phyloP scores from a whole-genome alignment of 208 protist species.

The Polymyxa betae region DNA sequence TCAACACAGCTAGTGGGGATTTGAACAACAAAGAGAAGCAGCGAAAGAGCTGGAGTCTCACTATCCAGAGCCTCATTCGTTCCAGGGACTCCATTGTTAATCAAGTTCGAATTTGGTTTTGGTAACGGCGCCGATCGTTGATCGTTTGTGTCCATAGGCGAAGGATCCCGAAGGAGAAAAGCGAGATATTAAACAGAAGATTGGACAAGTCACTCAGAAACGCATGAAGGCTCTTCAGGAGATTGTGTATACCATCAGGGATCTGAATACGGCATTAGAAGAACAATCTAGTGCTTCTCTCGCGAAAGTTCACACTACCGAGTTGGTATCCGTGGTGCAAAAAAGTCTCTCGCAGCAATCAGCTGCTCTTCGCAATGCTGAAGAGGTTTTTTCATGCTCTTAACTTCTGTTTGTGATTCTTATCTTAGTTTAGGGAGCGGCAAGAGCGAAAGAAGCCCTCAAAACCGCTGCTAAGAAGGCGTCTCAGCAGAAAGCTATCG shows the following conservation, averaged over 20 bases:
- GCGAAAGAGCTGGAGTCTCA: conserved; percentile 3
- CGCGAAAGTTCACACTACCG: background rate
- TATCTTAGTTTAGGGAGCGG: background rate
- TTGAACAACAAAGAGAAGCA: background rate
- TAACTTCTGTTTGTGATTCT: background rate
- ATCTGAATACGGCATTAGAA: background rate
- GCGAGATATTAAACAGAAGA: background rate
- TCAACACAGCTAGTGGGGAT: background rate
- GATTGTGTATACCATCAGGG: background rate
- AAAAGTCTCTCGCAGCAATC: background rate
- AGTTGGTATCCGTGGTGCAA: background rate
- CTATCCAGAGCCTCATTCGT: background rate
- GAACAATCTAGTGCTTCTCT: background rate
- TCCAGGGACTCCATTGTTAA: no score
- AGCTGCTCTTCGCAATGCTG: background rate
- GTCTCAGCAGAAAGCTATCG: background rate
- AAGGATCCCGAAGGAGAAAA: background rate
- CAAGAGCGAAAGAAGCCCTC: background rate
- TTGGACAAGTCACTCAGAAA: background rate
- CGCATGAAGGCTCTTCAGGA: background rate
- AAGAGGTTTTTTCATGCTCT: background rate
- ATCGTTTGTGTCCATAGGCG: no score
- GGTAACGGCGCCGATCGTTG: no score
- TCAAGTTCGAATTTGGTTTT: no score
- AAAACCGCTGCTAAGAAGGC: background rate